phyloP scores from a whole-genome alignment of 2,329 filamentous ascomycete genomes.

The Orbilia quercus region DNA sequence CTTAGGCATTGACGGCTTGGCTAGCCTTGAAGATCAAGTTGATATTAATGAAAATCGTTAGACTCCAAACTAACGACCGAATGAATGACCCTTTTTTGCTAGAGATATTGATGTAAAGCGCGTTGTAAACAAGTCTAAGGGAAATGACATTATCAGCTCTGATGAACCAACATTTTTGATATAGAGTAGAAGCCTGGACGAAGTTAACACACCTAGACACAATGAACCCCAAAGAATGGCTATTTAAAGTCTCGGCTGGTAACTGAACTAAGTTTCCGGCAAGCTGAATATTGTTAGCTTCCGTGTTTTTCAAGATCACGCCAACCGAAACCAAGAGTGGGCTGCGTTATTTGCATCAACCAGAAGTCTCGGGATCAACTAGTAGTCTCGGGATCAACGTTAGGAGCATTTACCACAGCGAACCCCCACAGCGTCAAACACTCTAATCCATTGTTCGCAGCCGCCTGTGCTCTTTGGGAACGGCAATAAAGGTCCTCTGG shows the following conservation, averaged over 20 bases:
- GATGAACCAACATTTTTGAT: conserved; percentile 1
- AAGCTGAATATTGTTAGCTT: too few relatives aligned
- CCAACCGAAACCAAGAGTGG: too few relatives aligned
- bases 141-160: not conserved
- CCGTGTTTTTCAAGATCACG: too few relatives aligned
- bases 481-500: conserved; percentile 13
- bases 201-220: conserved; percentile 17
- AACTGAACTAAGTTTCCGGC: conserved; percentile 16
- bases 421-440: conserved; percentile 15
- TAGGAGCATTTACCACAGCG: conserved; percentile 30
- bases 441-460: conserved; percentile 11
- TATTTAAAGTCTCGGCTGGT: conserved; percentile 8
- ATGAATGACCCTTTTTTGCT: not conserved
- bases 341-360: too few relatives aligned
- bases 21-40: conserved; percentile 18
- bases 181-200: not conserved
- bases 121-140: conserved; percentile 14
- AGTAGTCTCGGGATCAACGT: too few relatives aligned
- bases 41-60: conserved; percentile 1
- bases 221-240: conserved; percentile 8
- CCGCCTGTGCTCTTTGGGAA: conserved; percentile 13
- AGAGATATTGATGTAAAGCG: conserved; percentile 16
- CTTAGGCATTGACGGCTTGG: conserved; percentile 14
- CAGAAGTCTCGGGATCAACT: too few relatives aligned
- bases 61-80: conserved; percentile 13